These are phyloP conservation scores for Cordyceps cicadae DNA, from an alignment of 2,329 filamentous ascomycete species.

Conservation along the genomic window DNA sequence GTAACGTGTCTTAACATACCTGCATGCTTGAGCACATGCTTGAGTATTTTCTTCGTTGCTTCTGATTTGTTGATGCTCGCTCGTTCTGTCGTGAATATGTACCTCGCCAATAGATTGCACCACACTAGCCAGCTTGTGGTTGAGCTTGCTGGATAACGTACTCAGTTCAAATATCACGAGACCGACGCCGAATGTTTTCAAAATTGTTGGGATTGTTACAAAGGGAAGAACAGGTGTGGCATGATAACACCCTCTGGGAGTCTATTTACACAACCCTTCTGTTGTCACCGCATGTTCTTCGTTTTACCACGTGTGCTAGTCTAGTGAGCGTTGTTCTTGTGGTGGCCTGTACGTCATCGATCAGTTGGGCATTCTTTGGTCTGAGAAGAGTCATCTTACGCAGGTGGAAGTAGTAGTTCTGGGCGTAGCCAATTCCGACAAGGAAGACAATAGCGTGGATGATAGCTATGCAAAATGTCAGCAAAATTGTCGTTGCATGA, in stretches of 20 bases:
- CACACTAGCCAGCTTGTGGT: background rate
- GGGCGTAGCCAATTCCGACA: conserved; percentile 78
- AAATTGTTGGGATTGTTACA: conserved; percentile 20
- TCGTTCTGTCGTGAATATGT: background rate
- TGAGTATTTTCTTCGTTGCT: background rate
- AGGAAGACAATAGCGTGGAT: conserved; percentile 76
- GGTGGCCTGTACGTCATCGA: conserved; percentile 62
- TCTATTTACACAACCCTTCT: conserved; percentile 34
- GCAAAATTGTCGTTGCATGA: conserved; percentile 6
- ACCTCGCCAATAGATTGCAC: background rate
- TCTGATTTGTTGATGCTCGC: background rate
- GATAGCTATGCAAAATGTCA: conserved; percentile 54
- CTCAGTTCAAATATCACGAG: background rate
- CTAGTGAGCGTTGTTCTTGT: conserved; percentile 99
- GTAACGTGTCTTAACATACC: background rate
- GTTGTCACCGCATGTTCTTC: conserved; percentile 10
- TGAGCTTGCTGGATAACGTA: background rate
- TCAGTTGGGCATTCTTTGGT: conserved; percentile 8
- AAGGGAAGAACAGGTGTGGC: conserved; percentile 30
- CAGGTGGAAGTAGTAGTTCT: conserved; percentile 99
- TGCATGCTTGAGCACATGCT: too few relatives aligned
- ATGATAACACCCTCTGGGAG: conserved; percentile 27
- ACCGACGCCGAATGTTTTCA: conserved; percentile 16
- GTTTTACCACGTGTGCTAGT: conserved; percentile 20
- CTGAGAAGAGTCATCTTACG: conserved; percentile 50